A percentile compares a stretch with the other conserved stretches of the same genome.
These are phyloP conservation scores for Dendrocalamus latiflorus DNA, from an alignment of 202 grass and related monocot genomes.

Conservation along the genomic window DNA sequence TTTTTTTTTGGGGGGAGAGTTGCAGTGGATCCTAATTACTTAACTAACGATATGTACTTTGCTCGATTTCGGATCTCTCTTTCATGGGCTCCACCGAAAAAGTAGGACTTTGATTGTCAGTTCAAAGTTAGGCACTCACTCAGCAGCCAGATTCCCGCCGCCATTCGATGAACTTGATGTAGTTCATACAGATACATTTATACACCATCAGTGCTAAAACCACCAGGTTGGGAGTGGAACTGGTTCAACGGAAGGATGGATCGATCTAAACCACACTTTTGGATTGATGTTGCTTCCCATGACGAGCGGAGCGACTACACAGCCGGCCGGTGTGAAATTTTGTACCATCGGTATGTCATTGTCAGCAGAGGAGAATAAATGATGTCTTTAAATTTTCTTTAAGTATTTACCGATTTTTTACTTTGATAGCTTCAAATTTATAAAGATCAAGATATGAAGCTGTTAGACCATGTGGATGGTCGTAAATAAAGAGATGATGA, in stretches of 20 bases:
- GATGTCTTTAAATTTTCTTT: no score
- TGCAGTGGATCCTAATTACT: neutral
- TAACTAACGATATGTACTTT: neutral
- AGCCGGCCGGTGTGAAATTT: no score
- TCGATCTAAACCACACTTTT: neutral
- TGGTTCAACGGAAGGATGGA: neutral
- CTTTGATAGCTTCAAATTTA: no score
- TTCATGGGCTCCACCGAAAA: slow-evolving; percentile 11
- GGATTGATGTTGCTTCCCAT: neutral
- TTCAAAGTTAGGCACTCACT: neutral
- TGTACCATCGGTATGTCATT: no score
- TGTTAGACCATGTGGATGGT: no score
- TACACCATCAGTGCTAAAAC: neutral
- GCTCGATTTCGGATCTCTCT: neutral
- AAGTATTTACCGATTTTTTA: no score
- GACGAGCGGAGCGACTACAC: neutral
- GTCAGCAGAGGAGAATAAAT: no score
- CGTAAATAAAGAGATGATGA: no score
- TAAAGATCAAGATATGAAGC: no score
- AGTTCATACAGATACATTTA: neutral
- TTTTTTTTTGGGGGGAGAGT: neutral
- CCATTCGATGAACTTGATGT: neutral
- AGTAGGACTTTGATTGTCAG: neutral
- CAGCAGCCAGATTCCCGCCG: neutral
- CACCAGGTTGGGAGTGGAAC: neutral